These are phyloP conservation scores for Coix lacrymajobi DNA, from an alignment of 176 grass and related monocot genomes.

Conservation along the genomic window DNA sequence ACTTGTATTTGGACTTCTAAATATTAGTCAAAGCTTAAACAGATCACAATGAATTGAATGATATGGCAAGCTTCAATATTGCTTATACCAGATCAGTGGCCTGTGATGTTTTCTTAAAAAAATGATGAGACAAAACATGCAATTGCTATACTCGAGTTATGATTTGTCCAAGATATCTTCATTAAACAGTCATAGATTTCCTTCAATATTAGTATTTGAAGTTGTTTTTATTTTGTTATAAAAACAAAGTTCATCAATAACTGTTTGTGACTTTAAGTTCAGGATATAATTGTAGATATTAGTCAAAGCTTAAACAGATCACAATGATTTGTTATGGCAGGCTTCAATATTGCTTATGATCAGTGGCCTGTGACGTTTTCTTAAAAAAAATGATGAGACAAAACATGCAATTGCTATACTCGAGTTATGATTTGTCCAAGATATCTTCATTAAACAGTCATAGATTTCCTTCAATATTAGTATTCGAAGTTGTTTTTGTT, in stretches of 20 bases:
- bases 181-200: not conserved
- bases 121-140: not conserved
- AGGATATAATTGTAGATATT: not conserved
- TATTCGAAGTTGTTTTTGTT: too few relatives aligned
- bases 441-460: not conserved
- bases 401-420: not conserved
- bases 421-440: constrained; percentile 5
- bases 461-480: not conserved
- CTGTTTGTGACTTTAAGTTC: not conserved
- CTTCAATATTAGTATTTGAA: too few relatives aligned
- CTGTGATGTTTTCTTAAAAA: not conserved
- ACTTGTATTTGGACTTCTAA: not conserved
- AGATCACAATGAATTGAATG: not conserved
- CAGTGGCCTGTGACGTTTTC: not conserved
- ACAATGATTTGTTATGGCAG: not conserved
- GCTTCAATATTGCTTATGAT: not conserved
- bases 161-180: not conserved
- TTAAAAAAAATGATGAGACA: too few relatives aligned
- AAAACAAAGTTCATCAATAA: not conserved
- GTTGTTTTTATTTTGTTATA: not conserved
- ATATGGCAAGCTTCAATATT: not conserved
- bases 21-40: constrained; percentile 9
- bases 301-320: not conserved
- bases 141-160: not conserved
- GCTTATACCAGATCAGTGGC: constrained; percentile 2